Evolutionary conservation across 768 basidiomycete species (phyloP).

Genomic region (Leucosporidium scottii): DNA sequence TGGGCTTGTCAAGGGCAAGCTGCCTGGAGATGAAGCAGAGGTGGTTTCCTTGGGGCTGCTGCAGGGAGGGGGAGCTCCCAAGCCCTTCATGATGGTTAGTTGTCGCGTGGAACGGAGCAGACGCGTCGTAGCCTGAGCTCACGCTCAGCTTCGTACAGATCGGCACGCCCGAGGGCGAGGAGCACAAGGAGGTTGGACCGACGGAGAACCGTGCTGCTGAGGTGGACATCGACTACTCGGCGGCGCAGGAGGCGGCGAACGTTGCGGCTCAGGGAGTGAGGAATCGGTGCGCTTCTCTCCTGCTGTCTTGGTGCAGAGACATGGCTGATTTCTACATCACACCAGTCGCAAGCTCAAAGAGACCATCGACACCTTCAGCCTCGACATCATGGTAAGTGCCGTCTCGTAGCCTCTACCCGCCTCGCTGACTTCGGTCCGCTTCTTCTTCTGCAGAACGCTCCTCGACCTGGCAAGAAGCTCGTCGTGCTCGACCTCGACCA

Average conservation of each 20-base stretch:
- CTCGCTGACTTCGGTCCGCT: background rate
- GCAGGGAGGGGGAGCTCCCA: conserved; percentile 7
- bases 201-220: conserved; percentile 57
- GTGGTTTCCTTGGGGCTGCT: conserved; percentile 44
- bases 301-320: background rate
- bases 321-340: background rate
- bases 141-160: conserved; percentile 37
- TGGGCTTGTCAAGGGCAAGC: conserved; percentile 72
- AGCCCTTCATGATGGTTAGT: conserved; percentile 54
- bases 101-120: background rate
- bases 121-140: background rate
- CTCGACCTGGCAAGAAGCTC: conserved; percentile 68
- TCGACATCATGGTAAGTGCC: conserved; percentile 54
- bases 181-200: conserved; percentile 64
- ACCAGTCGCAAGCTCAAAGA: conserved; percentile 63
- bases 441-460: conserved; percentile 47
- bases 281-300: conserved; percentile 50
- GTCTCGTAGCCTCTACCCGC: no score
- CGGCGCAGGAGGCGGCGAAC: conserved; percentile 51
- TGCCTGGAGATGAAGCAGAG: conserved; percentile 65
- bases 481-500: conserved; percentile 85
- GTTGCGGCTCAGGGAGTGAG: conserved; percentile 62
- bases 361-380: conserved; percentile 56
- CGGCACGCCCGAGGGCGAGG: conserved; percentile 76
- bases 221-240: conserved; percentile 70